Base-by-base conservation (phyloP, 805 yeast genomes). In the Teunomyces tritomae region DNA sequence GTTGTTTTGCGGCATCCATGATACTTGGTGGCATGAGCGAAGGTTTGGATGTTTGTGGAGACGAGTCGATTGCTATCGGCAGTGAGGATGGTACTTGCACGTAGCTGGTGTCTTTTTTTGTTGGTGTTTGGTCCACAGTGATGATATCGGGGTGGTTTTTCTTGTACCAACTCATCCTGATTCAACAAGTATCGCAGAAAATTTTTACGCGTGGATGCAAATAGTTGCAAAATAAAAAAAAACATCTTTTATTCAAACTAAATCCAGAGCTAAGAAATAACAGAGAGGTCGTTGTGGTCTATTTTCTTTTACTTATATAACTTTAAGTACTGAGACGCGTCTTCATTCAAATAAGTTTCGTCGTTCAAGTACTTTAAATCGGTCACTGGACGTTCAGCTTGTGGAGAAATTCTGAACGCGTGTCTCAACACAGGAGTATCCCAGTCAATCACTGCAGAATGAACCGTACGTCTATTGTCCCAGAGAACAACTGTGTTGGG, bases 391-490 rank as follows among this genome's bases (percentile, higher is more conserved):
- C 85, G 73, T 64, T 87, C 92, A 16, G 84, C 91, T 57, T 79
- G 78, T 3, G 87, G 83, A 14, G 90, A 84, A 49, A 86, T 78
- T 64, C 92, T 77, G 59, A 83, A 82, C 8, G 87, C 87, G 57
- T 86, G 92, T 65, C 92, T 79, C 27, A 80, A 73, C 34, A 76
- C 78, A n/a, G 85, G 84, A 37, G 78, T 73, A 54, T 79, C 85
- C 84, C 88, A 86, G 58, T 87, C 92, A 47, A 80, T 77, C 11
- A 83, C 73, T 11, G 90, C 89, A 10, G 87, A 73, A 63, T 87
- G 92, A 24, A 78, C 66, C 8, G 83, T 78, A 58, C 85, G 72
- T 62, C 92, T 80, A 72, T 87, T 87, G 61, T 87, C 94, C 92
- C 92, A 87, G 27, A 85, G 64, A 16, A 83, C 88, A 44, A 87